Evolutionary conservation across 176 grass and related monocot genomes (phyloP), one percentile per base, ranked within the genome.

Genomic region (Poa annua): DNA sequence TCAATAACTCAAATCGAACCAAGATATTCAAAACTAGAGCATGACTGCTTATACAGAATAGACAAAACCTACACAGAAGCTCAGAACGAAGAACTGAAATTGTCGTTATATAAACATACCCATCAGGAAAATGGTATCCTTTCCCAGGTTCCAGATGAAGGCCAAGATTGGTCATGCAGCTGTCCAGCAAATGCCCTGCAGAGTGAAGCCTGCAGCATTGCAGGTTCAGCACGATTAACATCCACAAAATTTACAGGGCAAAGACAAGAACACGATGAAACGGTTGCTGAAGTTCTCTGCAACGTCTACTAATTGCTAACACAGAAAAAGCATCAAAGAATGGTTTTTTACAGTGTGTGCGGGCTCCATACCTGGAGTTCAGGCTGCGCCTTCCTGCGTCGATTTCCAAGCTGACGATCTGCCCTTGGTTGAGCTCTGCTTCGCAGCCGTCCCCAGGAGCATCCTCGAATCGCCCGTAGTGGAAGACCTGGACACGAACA

Each of bases 141-240:
- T 98, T 93, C 52, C 80, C 74, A 66, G 96, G 89, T 84, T 98
- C 80, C 20, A 98, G 36, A 76, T 95, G 67, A 83, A 91, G 79
- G 35, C 87, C 91, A 35, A 88, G 21, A 49, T 93, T 95, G 17
- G 19, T 49, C 77, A 85, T 72, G 63, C 96, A 98, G 62, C 88
- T 75, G 83, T 98, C 96, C 59, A 98, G 73, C n/a, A 98, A 90
- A 95, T 98, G 92, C 0, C 96, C 92, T 12, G 91, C 92, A 42
- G 96, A 98, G 81, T 98, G 92, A 91, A 98, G 87, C 83, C 96
- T 98, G 89, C 22, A 83, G 26, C 38, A 86, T 29, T 6, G 16
- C 39, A 52, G 36, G 6, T 57, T 68, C 3, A 44, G 38, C 49
- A 41, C 61, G 24, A 66, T 29, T 11, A 71, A 10, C 26, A 26